phyloP scores from a whole-genome alignment of 148 eudicot species.

The Persicaria maculosa region DNA sequence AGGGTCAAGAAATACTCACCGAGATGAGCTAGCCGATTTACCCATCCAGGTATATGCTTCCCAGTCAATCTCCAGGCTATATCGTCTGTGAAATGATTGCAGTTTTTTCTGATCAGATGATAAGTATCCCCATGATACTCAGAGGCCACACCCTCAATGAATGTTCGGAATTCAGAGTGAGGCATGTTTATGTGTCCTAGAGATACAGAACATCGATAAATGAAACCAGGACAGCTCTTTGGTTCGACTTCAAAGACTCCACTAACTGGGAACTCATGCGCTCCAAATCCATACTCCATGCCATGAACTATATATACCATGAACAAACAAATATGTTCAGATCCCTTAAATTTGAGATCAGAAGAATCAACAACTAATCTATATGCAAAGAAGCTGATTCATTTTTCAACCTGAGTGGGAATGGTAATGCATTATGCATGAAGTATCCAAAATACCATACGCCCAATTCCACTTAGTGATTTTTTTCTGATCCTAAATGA shows the following conservation, averaged over 20 bases:
- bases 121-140: conserved; percentile 89
- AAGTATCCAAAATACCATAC: background rate
- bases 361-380: background rate
- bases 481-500: background rate
- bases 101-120: conserved; percentile 75
- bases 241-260: conserved; percentile 93
- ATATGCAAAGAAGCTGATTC: background rate
- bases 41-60: conserved; percentile 79
- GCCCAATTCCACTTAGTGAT: background rate
- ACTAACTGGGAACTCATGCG: conserved; percentile 68
- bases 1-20: conserved; percentile 30
- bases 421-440: background rate
- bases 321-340: background rate
- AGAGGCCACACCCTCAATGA: conserved; percentile 55
- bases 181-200: conserved; percentile 56
- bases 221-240: conserved; percentile 74
- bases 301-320: conserved; percentile 51
- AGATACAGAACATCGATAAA: conserved; percentile 55
- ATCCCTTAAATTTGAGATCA: background rate
- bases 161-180: conserved; percentile 49
- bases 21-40: conserved; percentile 71
- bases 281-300: conserved; percentile 88
- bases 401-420: background rate
- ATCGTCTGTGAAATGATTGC: conserved; percentile 86
- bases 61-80: conserved; percentile 50